Conservation (phyloP, 116 monocot genomes). For the Thalassia testudinum region DNA sequence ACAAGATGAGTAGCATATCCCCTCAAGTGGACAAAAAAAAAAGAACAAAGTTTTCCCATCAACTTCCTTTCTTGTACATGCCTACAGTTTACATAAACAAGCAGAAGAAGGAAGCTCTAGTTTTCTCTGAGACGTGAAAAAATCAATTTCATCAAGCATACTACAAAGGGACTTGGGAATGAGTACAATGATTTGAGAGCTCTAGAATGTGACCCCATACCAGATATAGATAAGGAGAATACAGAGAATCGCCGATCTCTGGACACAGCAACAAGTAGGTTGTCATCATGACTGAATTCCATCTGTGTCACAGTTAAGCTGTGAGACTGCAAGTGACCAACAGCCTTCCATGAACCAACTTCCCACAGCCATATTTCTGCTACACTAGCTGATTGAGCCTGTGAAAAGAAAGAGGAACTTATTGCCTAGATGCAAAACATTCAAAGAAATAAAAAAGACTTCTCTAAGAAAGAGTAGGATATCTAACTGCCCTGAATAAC, state of each 20-base stretch:
- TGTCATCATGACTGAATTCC: constrained; percentile 84
- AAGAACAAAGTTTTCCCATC: too few species aligned
- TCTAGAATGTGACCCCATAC: constrained; percentile 7
- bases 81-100: too few species aligned
- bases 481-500: too few species aligned
- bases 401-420: constrained; percentile 1
- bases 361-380: constrained; percentile 95
- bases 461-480: constrained; percentile 1
- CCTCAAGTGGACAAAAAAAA: background rate
- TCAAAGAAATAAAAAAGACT: background rate
- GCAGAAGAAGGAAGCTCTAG: too few species aligned
- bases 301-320: constrained; percentile 80
- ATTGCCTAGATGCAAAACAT: background rate
- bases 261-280: constrained; percentile 70
- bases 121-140: too few species aligned
- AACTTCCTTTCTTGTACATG: too few species aligned
- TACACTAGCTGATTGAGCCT: constrained; percentile 67
- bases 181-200: constrained; percentile 10
- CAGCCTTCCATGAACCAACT: constrained; percentile 92
- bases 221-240: constrained; percentile 46
- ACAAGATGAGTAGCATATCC: background rate
- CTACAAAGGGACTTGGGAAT: constrained; percentile 29
- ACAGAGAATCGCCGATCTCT: constrained; percentile 87
- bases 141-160: too few species aligned
- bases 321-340: constrained; percentile 80